These are phyloP conservation scores for Colletotrichum zoysiae DNA, from an alignment of 2,329 filamentous ascomycete species.

Conservation along the genomic window DNA sequence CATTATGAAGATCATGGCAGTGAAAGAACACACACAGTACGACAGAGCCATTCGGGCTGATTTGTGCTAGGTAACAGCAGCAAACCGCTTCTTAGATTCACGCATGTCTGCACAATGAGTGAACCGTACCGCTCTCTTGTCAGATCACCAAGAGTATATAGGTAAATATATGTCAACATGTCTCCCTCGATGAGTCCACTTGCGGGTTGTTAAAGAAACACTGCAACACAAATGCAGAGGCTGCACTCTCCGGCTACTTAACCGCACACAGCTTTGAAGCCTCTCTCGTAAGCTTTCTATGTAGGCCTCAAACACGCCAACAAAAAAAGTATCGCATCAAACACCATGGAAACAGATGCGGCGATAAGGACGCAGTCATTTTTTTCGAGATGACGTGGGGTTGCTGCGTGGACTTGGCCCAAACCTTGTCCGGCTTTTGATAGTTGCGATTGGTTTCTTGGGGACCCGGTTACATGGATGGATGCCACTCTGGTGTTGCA, in stretches of 20 bases:
- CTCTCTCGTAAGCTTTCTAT: background rate
- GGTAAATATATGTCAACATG: background rate
- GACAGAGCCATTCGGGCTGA: too few species aligned
- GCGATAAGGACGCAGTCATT: background rate
- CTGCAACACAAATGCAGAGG: background rate
- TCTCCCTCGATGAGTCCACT: background rate
- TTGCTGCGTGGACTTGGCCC: background rate
- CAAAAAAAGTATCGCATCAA: background rate
- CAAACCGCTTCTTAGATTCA: background rate
- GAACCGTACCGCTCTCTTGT: background rate
- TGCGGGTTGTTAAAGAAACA: too few species aligned
- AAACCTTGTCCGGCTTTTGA: background rate
- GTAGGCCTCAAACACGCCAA: background rate
- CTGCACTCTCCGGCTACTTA: background rate
- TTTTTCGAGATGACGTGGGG: background rate
- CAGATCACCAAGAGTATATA: background rate
- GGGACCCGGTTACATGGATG: background rate
- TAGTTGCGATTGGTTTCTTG: background rate
- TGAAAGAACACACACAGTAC: background rate
- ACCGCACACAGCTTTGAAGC: background rate
- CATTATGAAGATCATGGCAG: background rate
- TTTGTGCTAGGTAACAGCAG: too few species aligned
- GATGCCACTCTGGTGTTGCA: background rate
- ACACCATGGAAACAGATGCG: background rate
- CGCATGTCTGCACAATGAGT: background rate